These are phyloP conservation scores for Dichomitus squalens DNA, from an alignment of 1,284 basidiomycete genomes.

Conservation along the genomic window DNA sequence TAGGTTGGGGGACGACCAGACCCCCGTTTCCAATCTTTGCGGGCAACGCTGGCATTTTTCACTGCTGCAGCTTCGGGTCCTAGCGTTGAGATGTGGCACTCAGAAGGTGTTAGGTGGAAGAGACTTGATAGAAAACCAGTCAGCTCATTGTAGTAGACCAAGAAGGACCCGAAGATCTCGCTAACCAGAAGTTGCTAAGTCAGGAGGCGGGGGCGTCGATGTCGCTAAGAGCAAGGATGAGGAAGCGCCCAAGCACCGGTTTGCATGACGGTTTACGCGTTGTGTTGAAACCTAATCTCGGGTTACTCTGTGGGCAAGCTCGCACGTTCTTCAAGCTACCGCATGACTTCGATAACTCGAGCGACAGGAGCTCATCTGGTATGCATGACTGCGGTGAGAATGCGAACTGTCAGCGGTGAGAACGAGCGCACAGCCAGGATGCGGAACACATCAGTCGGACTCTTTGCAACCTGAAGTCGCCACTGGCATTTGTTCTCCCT, in stretches of 20 bases:
- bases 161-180: not conserved
- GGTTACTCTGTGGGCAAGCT: no score
- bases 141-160: not conserved
- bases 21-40: constrained; percentile 20
- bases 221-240: not conserved
- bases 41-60: not conserved
- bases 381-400: no score
- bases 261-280: not conserved
- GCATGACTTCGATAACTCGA: no score
- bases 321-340: no score
- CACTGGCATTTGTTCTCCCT: no score
- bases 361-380: not conserved
- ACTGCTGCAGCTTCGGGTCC: not conserved
- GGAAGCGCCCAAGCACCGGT: not conserved
- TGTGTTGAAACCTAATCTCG: not conserved
- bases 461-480: no score
- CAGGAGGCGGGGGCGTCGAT: not conserved
- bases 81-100: not conserved
- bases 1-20: constrained; percentile 40
- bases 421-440: no score
- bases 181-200: not conserved
- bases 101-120: no score
- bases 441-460: no score
- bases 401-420: no score
- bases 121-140: not conserved